phyloP scores from a whole-genome alignment of 352 stramenopile genomes.

The Phytophthora syringae region DNA sequence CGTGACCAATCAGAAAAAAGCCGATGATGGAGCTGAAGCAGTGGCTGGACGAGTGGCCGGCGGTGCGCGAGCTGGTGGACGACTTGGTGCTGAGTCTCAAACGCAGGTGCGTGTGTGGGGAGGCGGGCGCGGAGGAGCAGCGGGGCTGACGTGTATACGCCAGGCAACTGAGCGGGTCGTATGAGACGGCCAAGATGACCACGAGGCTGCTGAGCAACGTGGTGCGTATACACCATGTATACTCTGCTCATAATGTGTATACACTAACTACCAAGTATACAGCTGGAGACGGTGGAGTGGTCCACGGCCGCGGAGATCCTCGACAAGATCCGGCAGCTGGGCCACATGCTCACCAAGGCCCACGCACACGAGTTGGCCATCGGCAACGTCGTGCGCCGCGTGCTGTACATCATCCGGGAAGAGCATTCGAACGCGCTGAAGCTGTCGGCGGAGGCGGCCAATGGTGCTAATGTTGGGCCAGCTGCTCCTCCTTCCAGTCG shows the following conservation, averaged over 20 bases:
- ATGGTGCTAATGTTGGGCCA: slow-evolving; percentile 18
- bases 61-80: slow-evolving; percentile 70
- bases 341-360: slow-evolving; percentile 83
- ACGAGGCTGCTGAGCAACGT: slow-evolving; percentile 77
- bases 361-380: slow-evolving; percentile 87
- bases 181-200: slow-evolving; percentile 83
- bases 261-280: background rate
- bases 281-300: slow-evolving; percentile 86
- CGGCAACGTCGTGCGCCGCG: slow-evolving; percentile 89
- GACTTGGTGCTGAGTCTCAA: slow-evolving; percentile 84
- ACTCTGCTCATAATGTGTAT: slow-evolving; percentile 25
- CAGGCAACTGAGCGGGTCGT: slow-evolving; percentile 78
- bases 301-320: slow-evolving; percentile 81
- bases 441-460: slow-evolving; percentile 30
- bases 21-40: slow-evolving; percentile 52
- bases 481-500: slow-evolving; percentile 43
- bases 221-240: slow-evolving; percentile 54
- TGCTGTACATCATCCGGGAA: slow-evolving; percentile 91
- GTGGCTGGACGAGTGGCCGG: slow-evolving; percentile 82
- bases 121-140: too few relatives aligned
- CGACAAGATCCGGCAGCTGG: slow-evolving; percentile 84
- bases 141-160: slow-evolving; percentile 1
- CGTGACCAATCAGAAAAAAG: too few relatives aligned
- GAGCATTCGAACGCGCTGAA: slow-evolving; percentile 85
- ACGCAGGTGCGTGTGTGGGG: slow-evolving; percentile 64